Evolutionary conservation across 768 basidiomycete species (phyloP).

Genomic region (Xerocomellus intermedius): DNA sequence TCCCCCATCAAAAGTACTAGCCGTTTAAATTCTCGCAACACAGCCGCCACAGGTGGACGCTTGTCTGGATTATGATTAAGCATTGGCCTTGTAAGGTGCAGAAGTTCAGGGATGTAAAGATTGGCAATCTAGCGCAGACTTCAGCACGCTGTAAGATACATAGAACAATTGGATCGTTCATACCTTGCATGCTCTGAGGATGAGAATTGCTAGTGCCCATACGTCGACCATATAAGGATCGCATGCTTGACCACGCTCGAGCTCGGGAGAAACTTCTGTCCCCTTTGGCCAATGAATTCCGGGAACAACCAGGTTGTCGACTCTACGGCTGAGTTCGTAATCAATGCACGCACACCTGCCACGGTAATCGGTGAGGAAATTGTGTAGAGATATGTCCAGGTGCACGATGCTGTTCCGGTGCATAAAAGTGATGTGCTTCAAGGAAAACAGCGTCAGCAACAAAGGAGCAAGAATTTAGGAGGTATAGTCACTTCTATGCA

Average conservation of each 20-base stretch:
- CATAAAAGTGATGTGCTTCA: conserved; percentile 68
- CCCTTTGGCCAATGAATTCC: conserved; percentile 46
- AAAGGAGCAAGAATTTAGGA: neutral
- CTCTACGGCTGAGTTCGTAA: conserved; percentile 63
- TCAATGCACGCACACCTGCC: conserved; percentile 73
- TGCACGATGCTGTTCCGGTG: conserved; percentile 65
- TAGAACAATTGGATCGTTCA: conserved; percentile 8
- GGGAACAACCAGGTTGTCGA: conserved; percentile 39
- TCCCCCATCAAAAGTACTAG: conserved; percentile 44
- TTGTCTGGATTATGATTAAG: conserved; percentile 48
- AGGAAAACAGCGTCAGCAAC: conserved; percentile 2
- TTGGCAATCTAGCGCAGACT: conserved; percentile 47
- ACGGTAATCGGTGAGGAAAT: conserved; percentile 63
- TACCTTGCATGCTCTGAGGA: conserved; percentile 67
- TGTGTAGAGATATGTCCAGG: conserved; percentile 69
- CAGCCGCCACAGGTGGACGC: conserved; percentile 50
- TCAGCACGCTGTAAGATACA: conserved; percentile 3
- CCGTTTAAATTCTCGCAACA: conserved; percentile 51
- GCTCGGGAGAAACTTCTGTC: conserved; percentile 72
- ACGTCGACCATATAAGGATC: conserved; percentile 74
- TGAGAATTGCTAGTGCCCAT: conserved; percentile 67
- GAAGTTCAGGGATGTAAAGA: conserved; percentile 57
- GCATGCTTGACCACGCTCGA: conserved; percentile 45
- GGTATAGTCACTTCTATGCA: conserved; percentile 58
- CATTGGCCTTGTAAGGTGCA: conserved; percentile 58